Base-by-base conservation (phyloP, 257 asterid genomes). In the Solanum verrucosum region DNA sequence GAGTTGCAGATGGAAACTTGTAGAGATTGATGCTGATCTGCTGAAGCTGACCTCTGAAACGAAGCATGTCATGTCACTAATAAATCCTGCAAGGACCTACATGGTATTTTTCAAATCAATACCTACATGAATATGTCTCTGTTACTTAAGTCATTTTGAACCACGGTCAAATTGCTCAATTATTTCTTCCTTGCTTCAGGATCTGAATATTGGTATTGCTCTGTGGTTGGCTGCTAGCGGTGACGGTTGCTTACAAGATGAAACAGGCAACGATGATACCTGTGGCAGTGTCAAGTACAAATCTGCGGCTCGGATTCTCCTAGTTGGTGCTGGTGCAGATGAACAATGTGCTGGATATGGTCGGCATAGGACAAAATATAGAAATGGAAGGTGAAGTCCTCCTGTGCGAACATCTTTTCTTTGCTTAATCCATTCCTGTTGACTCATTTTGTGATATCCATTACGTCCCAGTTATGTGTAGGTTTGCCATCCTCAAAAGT, bases 331-430 rank as follows among this genome's bases (percentile, higher is more conserved):
- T 90, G 99, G 99, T 87, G 99, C 99, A 74, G 99, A 97, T 77
- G 99, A 97, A 86, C 99, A 97, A 82, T 97, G 99, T 93, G 99
- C 98, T 59, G 99, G 99, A 79, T 96, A 97, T 91, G 99, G 99
- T 82, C 98, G 99, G 79, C 98, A 97, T 84, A 95, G 87, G 93
- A 97, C 99, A 78, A 97, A 94, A 91, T 97, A 90, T 90, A 93
- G 95, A 93, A 91, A 93, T 59, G 94, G 91, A 92, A 96, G 98
- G 98, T 96, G 84, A 56, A 63, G 74, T 67, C 65, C 77, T 87
- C 40, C 40, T 75, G 12, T 25, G 34, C 38, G 3, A 79, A 44
- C 27, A 16, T 27, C 67, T 27, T 27, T 27, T 27, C 40, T 79
- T 60, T 46, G 7, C 52, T 16, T 79, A 79, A 44, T 44, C 38